These are phyloP conservation scores for Tolypocladium amazonense DNA, from an alignment of 2,329 filamentous ascomycete species.

Conservation along the genomic window DNA sequence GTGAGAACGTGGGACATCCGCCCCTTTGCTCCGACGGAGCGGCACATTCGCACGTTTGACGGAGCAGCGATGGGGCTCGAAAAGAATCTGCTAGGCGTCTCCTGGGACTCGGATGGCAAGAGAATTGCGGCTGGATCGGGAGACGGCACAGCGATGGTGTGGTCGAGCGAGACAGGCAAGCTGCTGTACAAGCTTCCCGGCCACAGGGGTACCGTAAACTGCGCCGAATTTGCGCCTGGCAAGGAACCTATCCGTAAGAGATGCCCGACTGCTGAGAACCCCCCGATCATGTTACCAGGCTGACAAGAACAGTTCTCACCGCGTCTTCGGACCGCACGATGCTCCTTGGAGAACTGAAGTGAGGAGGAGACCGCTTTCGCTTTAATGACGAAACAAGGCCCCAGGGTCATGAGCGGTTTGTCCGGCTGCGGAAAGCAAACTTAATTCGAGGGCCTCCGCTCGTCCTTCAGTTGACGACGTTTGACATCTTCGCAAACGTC, in stretches of 20 bases:
- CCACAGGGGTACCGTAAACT: constrained; percentile 91
- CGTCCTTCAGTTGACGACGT: background rate
- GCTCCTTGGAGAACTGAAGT: constrained; percentile 66
- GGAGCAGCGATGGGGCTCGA: constrained; percentile 82
- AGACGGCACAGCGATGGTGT: constrained; percentile 83
- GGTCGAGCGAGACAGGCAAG: constrained; percentile 83
- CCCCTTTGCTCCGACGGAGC: constrained; percentile 82
- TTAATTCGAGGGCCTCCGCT: background rate
- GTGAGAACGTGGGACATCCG: constrained; percentile 93
- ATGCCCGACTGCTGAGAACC: background rate
- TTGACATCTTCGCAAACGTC: background rate
- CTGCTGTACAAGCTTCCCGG: constrained; percentile 90
- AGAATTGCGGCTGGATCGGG: constrained; percentile 82
- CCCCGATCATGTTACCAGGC: constrained; percentile 6
- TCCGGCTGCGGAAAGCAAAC: background rate
- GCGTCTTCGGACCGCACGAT: constrained; percentile 83
- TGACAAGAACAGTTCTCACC: constrained; percentile 60
- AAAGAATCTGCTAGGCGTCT: constrained; percentile 82
- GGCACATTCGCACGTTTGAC: constrained; percentile 80
- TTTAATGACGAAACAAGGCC: background rate
- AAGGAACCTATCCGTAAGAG: constrained; percentile 80
- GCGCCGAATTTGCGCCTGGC: constrained; percentile 78
- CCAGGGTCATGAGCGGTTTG: background rate
- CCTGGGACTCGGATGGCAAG: constrained; percentile 80
- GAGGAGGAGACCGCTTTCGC: constrained; percentile 30